Evolutionary conservation across 441 rosid genomes (phyloP), one percentile per base, ranked within the genome.

Genomic region (Cnidoscolus chayamansa): DNA sequence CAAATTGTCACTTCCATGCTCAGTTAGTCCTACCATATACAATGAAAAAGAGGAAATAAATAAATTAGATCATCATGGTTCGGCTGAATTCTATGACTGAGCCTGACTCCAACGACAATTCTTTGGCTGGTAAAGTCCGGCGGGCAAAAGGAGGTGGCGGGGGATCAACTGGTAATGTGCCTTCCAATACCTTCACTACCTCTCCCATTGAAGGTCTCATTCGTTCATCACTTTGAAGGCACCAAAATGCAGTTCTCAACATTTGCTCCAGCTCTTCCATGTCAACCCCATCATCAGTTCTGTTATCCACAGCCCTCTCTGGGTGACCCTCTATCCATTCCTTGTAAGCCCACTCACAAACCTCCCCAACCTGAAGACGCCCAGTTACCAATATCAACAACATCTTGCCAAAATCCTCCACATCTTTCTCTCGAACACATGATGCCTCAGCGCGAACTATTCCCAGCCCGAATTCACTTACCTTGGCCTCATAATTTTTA

Each of bases 201-300:
- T 92, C 96, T 0, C 80, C 86, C 91, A 90, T 90, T 0, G 91
- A 84, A 48, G 97, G 97, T 77, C 93, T 92, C 81, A 86, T 59
- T 5, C 88, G 82, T 68, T 80, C 85, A 63, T 92, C 90, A 0
- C 4, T 67, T 68, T 92, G 97, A 78, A 88, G 86, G 75, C 97
- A 92, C 97, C 97, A 92, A 65, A 90, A 92, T 47, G 84, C 78
- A 47, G 83, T 90, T 76, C 96, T 86, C 77, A 92, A 54, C 19
- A 76, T 84, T 31, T 89, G 73, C 73, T 90, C 91, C 55, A 90
- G 85, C 84, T 88, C 90, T 9, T 80, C 74, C 1, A 37, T 15
- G 55, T 86, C 86, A 47, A 85, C 80, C 68, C 25, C 83, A 3
- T 68, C 83, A 35, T 77, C 81, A 3, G 86, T 65, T 66, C 85